A percentile compares a stretch with the other conserved stretches of the same genome.
Evolutionary conservation across 148 eudicot species (phyloP).

Genomic region (Chenopodium quinoa): DNA sequence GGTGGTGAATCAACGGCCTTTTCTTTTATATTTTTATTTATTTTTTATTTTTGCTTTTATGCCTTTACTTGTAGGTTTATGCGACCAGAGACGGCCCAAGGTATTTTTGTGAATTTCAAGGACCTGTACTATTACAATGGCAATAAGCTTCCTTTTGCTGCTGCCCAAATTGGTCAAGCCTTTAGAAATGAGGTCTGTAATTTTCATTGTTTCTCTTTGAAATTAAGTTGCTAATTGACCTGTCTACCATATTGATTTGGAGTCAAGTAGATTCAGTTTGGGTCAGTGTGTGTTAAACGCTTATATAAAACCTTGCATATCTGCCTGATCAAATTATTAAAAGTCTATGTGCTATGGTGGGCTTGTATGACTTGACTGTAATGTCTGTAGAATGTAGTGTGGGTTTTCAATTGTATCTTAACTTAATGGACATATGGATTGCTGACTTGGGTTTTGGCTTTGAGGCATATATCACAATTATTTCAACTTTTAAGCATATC

Average conservation of each 20-base stretch:
- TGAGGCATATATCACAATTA: background rate
- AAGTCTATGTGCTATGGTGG: too few species aligned
- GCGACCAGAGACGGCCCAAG: conserved; percentile 98
- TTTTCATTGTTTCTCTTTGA: background rate
- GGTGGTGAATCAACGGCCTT: background rate
- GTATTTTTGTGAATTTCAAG: conserved; percentile 95
- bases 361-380: background rate
- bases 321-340: background rate
- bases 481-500: background rate
- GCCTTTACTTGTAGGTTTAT: conserved; percentile 53
- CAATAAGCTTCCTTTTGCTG: conserved; percentile 93
- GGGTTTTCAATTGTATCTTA: background rate
- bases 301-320: background rate
- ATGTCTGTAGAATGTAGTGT: background rate
- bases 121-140: conserved; percentile 94
- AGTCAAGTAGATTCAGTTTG: background rate
- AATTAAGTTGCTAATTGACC: background rate
- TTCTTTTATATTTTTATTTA: background rate
- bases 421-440: background rate
- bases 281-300: background rate
- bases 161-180: conserved; percentile 97
- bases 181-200: conserved; percentile 83
- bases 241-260: background rate
- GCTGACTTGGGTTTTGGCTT: background rate
- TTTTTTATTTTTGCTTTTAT: background rate